Conservation (phyloP, 441 rosid species). For the Aquilaria agallochum region DNA sequence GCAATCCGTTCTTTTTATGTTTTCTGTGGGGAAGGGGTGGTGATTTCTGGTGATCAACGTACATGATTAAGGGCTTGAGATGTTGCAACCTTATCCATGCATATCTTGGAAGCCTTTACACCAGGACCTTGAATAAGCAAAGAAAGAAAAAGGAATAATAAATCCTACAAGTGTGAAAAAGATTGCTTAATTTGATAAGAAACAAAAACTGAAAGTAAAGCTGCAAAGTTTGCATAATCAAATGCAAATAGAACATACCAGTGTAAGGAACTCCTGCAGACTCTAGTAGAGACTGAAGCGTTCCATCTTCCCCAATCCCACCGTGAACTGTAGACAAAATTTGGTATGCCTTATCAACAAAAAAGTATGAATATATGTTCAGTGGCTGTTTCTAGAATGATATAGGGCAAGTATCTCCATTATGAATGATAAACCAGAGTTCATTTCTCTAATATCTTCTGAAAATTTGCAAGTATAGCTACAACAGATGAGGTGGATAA, state of each 20-base stretch:
- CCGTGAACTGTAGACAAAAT: constrained; percentile 66
- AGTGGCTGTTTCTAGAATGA: too few species aligned
- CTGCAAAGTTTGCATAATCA: constrained; percentile 10
- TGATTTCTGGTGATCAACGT: constrained; percentile 20
- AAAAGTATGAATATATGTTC: neutral
- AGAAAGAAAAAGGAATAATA: neutral
- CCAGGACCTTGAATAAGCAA: constrained; percentile 66
- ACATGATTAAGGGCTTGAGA: constrained; percentile 83
- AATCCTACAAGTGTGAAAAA: neutral
- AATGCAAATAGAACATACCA: constrained; percentile 29
- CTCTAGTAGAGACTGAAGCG: constrained; percentile 79
- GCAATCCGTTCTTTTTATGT: neutral
- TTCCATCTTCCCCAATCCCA: constrained; percentile 98
- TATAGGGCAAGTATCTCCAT: too few species aligned
- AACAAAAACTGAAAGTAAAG: constrained; percentile 4
- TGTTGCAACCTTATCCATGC: constrained; percentile 94
- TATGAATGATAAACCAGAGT: too few species aligned
- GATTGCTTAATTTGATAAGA: neutral
- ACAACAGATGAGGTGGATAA: constrained; percentile 1
- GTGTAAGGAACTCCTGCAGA: constrained; percentile 81
- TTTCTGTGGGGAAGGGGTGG: constrained; percentile 1
- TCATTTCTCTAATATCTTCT: too few species aligned
- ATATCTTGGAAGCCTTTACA: constrained; percentile 67
- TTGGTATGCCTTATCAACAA: neutral
- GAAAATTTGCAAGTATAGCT: too few species aligned